Percentiles rank a stretch among this genome's conserved stretches.
phyloP scores from a whole-genome alignment of 2,329 filamentous ascomycete genomes.

The Colletotrichum sojae region DNA sequence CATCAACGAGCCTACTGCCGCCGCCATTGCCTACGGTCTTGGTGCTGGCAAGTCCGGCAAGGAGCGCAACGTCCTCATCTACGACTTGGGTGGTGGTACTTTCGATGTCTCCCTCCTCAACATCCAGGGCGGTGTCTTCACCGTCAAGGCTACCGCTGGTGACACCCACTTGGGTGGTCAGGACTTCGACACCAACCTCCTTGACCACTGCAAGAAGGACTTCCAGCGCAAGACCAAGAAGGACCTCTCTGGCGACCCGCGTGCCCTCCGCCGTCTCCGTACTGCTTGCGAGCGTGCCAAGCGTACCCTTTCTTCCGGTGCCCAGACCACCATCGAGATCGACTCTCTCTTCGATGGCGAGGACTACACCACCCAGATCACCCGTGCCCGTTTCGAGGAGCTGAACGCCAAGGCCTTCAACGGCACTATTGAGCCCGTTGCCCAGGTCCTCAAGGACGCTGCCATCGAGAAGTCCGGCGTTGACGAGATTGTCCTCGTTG shows the following conservation, averaged over 20 bases:
- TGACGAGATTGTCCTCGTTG: conserved; percentile 98
- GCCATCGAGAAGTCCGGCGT: conserved; percentile 89
- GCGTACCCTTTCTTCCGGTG: conserved; percentile 97
- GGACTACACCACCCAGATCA: conserved; percentile 97
- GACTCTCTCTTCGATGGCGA: conserved; percentile 98
- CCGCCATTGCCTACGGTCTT: conserved; percentile 98
- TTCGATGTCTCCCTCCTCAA: conserved; percentile 99
- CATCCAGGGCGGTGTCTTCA: conserved; percentile 99
- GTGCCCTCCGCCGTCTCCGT: conserved; percentile 94
- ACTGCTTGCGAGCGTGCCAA: conserved; percentile 99
- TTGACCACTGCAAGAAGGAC: conserved; percentile 97
- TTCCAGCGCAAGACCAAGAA: conserved; percentile 88
- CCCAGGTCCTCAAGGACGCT: conserved; percentile 96
- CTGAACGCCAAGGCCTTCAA: conserved; percentile 96
- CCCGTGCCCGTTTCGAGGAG: conserved; percentile 98
- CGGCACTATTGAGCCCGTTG: conserved; percentile 94
- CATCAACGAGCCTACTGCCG: conserved; percentile 99
- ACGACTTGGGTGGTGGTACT: conserved; percentile 99
- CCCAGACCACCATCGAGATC: conserved; percentile 98
- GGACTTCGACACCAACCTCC: conserved; percentile 96
- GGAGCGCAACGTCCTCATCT: conserved; percentile 99
- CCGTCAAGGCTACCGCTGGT: conserved; percentile 97
- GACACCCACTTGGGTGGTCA: conserved; percentile 97
- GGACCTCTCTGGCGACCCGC: conserved; percentile 85
- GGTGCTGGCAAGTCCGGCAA: conserved; percentile 95